Evolutionary conservation across 148 eudicot species (phyloP), one percentile per base, ranked within the genome.

Genomic region (Pharnaceum exiguum): DNA sequence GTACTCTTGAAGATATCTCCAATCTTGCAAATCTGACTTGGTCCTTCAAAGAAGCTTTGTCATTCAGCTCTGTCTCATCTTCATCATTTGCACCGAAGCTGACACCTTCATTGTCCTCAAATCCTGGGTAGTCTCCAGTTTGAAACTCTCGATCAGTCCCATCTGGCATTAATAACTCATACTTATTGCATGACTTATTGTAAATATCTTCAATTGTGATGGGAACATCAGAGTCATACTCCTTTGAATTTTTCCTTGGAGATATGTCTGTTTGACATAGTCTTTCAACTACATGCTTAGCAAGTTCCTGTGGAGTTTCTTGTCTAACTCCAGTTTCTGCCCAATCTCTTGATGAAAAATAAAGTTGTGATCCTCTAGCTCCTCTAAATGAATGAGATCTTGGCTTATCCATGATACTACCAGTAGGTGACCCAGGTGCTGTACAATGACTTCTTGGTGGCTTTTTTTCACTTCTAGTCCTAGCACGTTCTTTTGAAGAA

Each of bases 201-300:
- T 88, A 88, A 25, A 91, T 59, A 73, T 91, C 95, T 65, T 81
- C 96, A 35, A 91, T 69, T 36, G 96, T 85, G 61, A 85, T 85
- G 24, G 96, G 97, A 35, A 55, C 65, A 64, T 71, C 80, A 35
- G 79, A 61, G 28, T 80, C 96, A 57, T 61, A 65, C 49, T 77
- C 84, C 57, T 74, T 77, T 24, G 60, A 70, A 67, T 69, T 75
- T 59, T 67, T 39, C 54, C 49, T 62, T 2, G 74, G 66, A 57
- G 61, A 40, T 60, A 15, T 66, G 28, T 65, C 73, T n/a, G 81
- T 71, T 42, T 75, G 90, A 48, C 90, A 77, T 69, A 91, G 90
- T 65, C 75, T 83, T 59, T 91, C 95, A 38, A 79, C 76, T 56
- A 91, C 96, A 76, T 78, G 85, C 67, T 83, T 91, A 64, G 98